Percentiles rank a stretch among this genome's conserved stretches.
Evolutionary conservation across 306 rosid genomes (phyloP).

Genomic region (Carpinus viminea): DNA sequence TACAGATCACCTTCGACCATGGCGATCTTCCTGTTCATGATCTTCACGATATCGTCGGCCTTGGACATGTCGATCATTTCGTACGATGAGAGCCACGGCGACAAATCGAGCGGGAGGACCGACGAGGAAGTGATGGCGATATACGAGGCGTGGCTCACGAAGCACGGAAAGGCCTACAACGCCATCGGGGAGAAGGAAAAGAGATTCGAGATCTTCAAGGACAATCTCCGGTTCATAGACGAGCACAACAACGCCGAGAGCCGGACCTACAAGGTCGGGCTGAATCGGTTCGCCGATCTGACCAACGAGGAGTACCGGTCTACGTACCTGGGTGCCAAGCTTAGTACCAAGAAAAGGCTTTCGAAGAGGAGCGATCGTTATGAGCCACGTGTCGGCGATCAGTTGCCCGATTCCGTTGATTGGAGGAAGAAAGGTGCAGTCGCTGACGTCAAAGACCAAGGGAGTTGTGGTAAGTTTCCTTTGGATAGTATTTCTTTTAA

Average conservation of each 20-base stretch:
- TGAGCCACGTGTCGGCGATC: constrained; percentile 65
- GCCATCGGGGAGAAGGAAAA: constrained; percentile 65
- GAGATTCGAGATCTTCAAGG: constrained; percentile 84
- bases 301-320: constrained; percentile 83
- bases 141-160: constrained; percentile 70
- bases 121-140: constrained; percentile 60
- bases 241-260: constrained; percentile 47
- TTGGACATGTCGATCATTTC: constrained; percentile 70
- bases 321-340: constrained; percentile 57
- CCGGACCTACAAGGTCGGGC: constrained; percentile 59
- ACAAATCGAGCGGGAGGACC: constrained; percentile 39
- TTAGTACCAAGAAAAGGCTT: constrained; percentile 37
- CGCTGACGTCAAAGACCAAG: constrained; percentile 74
- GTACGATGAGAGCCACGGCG: constrained; percentile 41
- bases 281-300: constrained; percentile 88
- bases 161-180: constrained; percentile 65
- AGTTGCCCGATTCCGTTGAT: constrained; percentile 69
- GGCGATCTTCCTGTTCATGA: constrained; percentile 32
- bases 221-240: constrained; percentile 76
- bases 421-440: constrained; percentile 95
- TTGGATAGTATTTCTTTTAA: not conserved
- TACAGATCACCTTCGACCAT: constrained; percentile 27
- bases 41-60: constrained; percentile 55
- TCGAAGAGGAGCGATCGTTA: constrained; percentile 48
- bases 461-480: constrained; percentile 67